Base-by-base conservation (phyloP, 176 grass and related monocot genomes). In the Juncus effusus region DNA sequence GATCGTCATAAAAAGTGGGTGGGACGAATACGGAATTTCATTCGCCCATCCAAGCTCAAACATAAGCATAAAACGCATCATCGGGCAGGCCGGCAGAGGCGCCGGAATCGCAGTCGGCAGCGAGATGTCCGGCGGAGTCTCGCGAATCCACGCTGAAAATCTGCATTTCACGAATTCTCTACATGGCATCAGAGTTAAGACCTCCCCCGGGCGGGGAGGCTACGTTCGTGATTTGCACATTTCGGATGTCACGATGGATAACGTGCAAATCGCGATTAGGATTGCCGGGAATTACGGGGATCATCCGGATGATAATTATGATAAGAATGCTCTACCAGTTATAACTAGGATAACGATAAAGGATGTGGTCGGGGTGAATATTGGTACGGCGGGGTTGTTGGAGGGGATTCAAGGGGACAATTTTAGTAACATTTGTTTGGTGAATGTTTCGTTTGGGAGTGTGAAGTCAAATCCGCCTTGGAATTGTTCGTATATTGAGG, bases 51-150 rank as follows among this genome's bases (percentile, higher is more conserved):
- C 93, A 45, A 96, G 93, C 72, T 66, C 79, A 52, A 96, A 96
- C 77, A 91, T 96, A 38, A 97, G 93, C 80, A 91, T 92, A 36
- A 79, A 66, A 28, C 70, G 70, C 59, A 82, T 97, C 15, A 83
- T 51, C n/a, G 93, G 82, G 4, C 80, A 88, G 50, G 76, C 85
- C 15, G 70, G 67, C 3, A 70, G 82, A 35, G 92, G 92, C 51
- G 74, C 93, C 6, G 93, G 82, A 53, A 92, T 97, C 64, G 93
- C 93, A 61, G 79, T 97, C 0, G 93, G 93, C 61, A 97, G 88
- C 7, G 93, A 97, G 85, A 97, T 97, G 93, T 97, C 93, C 36
- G 93, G 93, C 37, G 93, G 93, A 53, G 79, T 97, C 73, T 92
- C 88, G 1, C 77, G 89, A 52, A 68, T 97, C 5, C 55, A 68